phyloP scores from a whole-genome alignment of 345 rosid species.

The Cardamine resedifolia region DNA sequence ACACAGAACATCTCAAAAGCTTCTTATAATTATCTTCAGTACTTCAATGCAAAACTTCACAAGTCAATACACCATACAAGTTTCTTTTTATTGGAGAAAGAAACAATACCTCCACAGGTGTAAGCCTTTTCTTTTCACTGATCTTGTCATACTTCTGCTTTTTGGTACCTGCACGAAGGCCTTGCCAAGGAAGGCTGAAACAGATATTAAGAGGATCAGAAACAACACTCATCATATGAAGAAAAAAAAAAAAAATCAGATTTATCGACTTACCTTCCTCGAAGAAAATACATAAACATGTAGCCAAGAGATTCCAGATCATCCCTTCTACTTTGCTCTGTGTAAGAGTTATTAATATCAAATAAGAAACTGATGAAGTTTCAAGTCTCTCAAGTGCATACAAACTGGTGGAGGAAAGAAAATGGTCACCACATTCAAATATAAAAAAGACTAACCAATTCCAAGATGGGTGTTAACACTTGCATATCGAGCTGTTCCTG shows the following conservation, averaged over 20 bases:
- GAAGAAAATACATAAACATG: conserved; percentile 88
- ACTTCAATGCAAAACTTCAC: background rate
- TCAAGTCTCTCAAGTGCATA: conserved; percentile 16
- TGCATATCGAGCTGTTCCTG: conserved; percentile 97
- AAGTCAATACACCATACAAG: background rate
- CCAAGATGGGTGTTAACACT: conserved; percentile 98
- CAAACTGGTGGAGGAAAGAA: background rate
- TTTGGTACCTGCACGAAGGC: conserved; percentile 89
- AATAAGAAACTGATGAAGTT: background rate
- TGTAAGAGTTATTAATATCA: conserved; percentile 7
- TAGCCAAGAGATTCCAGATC: conserved; percentile 98
- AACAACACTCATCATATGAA: conserved; percentile 3
- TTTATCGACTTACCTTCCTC: conserved; percentile 72
- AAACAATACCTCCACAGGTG: conserved; percentile 73
- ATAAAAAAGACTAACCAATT: conserved; percentile 56
- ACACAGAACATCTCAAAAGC: background rate
- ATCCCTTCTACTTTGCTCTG: conserved; percentile 99
- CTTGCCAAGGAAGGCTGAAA: conserved; percentile 96
- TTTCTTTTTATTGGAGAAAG: background rate
- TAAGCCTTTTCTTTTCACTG: conserved; percentile 88
- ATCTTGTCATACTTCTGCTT: conserved; percentile 98
- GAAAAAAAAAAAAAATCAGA: background rate
- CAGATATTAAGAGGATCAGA: conserved; percentile 9
- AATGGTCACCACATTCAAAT: background rate
- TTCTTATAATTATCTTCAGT: background rate